Evolutionary conservation across 208 protist species (phyloP).

Genomic region (Tritrichomonas foetus): DNA sequence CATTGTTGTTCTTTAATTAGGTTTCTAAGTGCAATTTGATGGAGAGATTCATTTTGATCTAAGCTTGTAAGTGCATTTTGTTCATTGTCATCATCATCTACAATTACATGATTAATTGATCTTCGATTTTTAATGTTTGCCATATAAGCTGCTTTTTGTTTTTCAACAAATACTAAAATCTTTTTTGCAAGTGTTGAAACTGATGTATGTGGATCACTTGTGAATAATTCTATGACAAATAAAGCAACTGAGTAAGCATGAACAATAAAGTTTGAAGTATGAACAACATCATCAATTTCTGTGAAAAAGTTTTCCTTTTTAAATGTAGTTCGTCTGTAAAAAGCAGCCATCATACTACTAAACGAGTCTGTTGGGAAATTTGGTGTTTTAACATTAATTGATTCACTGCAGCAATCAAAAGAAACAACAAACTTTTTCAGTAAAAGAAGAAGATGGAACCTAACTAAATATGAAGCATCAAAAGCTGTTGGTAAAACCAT

Average conservation of each 20-base stretch:
- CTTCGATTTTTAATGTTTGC: background rate
- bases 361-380: background rate
- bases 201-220: background rate
- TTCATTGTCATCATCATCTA: background rate
- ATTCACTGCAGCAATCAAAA: background rate
- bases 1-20: background rate
- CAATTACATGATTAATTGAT: background rate
- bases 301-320: background rate
- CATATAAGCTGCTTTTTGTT: background rate
- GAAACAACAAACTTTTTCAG: background rate
- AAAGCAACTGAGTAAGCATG: background rate
- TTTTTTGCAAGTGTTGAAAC: background rate
- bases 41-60: slow-evolving; percentile 4
- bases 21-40: background rate
- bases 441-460: background rate
- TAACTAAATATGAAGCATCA: background rate
- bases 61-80: background rate
- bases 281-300: background rate
- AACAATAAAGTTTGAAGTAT: background rate
- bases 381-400: background rate
- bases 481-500: background rate
- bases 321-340: background rate
- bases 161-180: background rate
- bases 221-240: background rate
- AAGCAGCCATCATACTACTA: background rate